Evolutionary conservation across 768 basidiomycete species (phyloP), one percentile per base, ranked within the genome.

Genomic region (Terana coerulea): DNA sequence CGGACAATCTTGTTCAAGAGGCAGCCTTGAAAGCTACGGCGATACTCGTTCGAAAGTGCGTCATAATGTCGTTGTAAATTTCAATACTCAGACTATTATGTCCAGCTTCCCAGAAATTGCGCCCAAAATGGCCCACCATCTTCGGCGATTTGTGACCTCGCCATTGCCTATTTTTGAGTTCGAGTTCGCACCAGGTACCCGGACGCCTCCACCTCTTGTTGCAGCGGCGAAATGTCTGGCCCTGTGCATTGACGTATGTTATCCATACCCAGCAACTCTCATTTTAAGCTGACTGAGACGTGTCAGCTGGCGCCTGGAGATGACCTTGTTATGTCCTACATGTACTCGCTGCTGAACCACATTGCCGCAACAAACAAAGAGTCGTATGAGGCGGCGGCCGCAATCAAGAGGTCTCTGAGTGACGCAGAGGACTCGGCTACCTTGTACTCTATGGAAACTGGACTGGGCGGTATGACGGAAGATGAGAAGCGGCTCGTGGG

Each of bases 311-410:
- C 89, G 14, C 86, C 89, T 14, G 90, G 89, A 36, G 89, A 93
- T 57, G 93, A 94, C 63, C 78, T 93, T 31, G 78, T 90, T 64
- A 86, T 94, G 80, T 98, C 95, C 3, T 91, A 94, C 59, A 88
- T 98, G 84, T 98, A 98, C 67, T 97, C 95, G 4, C 79, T 98
- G 11, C 76, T 98, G 53, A 98, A 98, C 64, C 88, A 90, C 65
- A 86, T 98, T 53, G 83, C 90, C 1, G 83, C 88, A 3, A 84
- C 91, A 2, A 86, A 84, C 72, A 89, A 88, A 62, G 88, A 89
- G 41, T 78, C 81, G 29, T 76, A 76, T 30, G 86, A 87, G 44
- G 66, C 75, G 8, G 72, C 78, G n/a, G 52, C 52, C 34, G 39
- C 57, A 17, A 51, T 62, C 10, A 40, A 26, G 17, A 55, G 12